These are phyloP conservation scores for Hymenoscyphus linearis DNA, from an alignment of 2,329 filamentous ascomycete genomes.

Conservation along the genomic window DNA sequence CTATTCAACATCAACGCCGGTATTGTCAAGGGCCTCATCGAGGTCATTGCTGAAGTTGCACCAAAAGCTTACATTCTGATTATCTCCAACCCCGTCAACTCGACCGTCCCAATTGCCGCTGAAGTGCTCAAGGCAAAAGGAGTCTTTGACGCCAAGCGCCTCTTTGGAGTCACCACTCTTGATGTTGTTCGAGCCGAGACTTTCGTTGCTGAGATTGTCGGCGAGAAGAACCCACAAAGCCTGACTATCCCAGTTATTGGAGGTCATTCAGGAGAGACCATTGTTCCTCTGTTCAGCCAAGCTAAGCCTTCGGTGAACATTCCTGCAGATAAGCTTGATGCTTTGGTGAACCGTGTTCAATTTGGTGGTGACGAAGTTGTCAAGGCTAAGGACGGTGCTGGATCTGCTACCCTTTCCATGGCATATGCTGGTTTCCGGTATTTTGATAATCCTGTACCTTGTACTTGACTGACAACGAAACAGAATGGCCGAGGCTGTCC, in stretches of 20 bases:
- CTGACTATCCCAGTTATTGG: conserved; percentile 88
- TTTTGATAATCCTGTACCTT: conserved; percentile 22
- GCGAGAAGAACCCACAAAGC: conserved; percentile 76
- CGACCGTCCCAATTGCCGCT: conserved; percentile 93
- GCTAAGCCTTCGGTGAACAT: conserved; percentile 74
- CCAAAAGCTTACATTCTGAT: conserved; percentile 94
- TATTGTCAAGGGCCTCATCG: conserved; percentile 90
- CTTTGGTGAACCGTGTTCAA: conserved; percentile 89
- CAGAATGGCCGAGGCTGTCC: conserved; percentile 89
- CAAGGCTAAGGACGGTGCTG: conserved; percentile 87
- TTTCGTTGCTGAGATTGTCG: conserved; percentile 81
- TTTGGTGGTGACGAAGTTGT: conserved; percentile 98
- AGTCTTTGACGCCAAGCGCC: conserved; percentile 90
- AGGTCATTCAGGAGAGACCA: conserved; percentile 96
- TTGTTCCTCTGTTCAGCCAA: conserved; percentile 95
- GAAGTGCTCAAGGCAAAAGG: conserved; percentile 92
- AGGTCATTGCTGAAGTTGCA: conserved; percentile 78
- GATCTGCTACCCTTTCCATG: conserved; percentile 90
- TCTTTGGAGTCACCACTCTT: conserved; percentile 97
- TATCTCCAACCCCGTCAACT: conserved; percentile 99
- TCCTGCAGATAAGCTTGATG: conserved; percentile 84
- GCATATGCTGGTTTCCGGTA: conserved; percentile 92
- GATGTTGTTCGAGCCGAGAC: conserved; percentile 98
- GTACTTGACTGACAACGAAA: conserved; percentile 11
- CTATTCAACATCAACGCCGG: conserved; percentile 99